Evolutionary conservation across 306 rosid genomes (phyloP).

Genomic region (Cucurbita maxima): DNA sequence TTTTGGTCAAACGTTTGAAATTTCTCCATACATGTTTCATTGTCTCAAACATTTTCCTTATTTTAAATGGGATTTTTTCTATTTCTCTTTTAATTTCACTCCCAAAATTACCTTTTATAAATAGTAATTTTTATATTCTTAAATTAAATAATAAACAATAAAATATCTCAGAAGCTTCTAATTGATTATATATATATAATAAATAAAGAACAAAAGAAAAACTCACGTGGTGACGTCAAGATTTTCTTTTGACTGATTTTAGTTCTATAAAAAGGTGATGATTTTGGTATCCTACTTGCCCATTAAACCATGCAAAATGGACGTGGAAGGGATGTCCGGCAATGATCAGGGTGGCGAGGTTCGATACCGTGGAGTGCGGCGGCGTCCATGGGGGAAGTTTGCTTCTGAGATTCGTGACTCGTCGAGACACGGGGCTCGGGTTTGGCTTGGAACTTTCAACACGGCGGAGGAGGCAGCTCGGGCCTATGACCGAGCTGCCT

Average conservation of each 20-base stretch:
- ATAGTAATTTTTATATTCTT: not conserved
- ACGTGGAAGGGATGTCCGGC: not conserved
- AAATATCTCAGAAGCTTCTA: not conserved
- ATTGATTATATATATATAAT: not conserved
- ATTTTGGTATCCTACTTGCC: not conserved
- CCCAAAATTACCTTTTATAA: not conserved
- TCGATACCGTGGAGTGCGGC: constrained; percentile 53
- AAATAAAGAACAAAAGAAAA: not conserved
- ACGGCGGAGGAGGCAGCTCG: constrained; percentile 94
- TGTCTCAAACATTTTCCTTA: not conserved
- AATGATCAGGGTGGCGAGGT: constrained; percentile 14
- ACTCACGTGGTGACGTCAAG: not conserved
- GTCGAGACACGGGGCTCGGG: constrained; percentile 39
- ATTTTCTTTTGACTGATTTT: not conserved
- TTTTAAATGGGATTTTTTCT: not conserved
- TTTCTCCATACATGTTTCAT: not conserved
- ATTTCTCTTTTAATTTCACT: not conserved
- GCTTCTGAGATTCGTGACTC: constrained; percentile 95
- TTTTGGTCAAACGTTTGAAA: not conserved
- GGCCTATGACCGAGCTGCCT: constrained; percentile 84
- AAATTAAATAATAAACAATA: not conserved
- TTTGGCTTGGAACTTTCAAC: constrained; percentile 82
- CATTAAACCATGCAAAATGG: not conserved
- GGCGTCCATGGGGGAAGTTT: constrained; percentile 81
- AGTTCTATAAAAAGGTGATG: not conserved